These are phyloP conservation scores for Cladosporium sp. DNA, from an alignment of 2,329 filamentous ascomycete genomes.

Conservation along the genomic window DNA sequence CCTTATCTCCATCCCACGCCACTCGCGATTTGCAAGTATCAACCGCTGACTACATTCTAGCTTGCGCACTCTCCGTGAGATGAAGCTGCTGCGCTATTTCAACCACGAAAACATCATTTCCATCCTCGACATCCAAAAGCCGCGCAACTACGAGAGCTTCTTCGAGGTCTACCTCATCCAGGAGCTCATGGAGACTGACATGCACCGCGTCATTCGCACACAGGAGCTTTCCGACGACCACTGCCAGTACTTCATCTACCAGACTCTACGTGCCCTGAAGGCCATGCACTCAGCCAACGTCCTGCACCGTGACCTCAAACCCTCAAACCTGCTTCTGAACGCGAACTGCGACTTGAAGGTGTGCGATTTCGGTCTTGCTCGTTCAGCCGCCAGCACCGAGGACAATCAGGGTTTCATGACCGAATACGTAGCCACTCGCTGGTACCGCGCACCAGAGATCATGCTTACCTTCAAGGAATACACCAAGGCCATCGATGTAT, in stretches of 20 bases:
- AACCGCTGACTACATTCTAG: slow-evolving; percentile 56
- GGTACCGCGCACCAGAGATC: slow-evolving; percentile 98
- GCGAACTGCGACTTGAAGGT: slow-evolving; percentile 99
- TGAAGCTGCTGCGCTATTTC: slow-evolving; percentile 98
- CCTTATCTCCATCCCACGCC: not conserved
- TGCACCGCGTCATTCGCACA: slow-evolving; percentile 98
- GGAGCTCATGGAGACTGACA: slow-evolving; percentile 99
- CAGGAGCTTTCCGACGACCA: slow-evolving; percentile 98
- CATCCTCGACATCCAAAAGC: slow-evolving; percentile 98
- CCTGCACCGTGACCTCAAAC: slow-evolving; percentile 93
- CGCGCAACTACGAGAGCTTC: slow-evolving; percentile 91
- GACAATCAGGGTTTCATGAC: slow-evolving; percentile 99
- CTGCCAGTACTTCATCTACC: slow-evolving; percentile 99
- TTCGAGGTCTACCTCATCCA: slow-evolving; percentile 98
- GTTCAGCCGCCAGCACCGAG: slow-evolving; percentile 89
- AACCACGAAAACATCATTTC: slow-evolving; percentile 99
- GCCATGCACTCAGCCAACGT: slow-evolving; percentile 99
- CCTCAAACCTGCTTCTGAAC: slow-evolving; percentile 93
- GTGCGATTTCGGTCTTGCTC: slow-evolving; percentile 94
- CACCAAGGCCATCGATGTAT: slow-evolving; percentile 98
- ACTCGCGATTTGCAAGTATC: not conserved
- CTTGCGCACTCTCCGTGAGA: slow-evolving; percentile 90
- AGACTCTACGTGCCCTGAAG: slow-evolving; percentile 97
- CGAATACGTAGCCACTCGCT: slow-evolving; percentile 98
- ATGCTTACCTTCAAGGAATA: slow-evolving; percentile 99